A percentile compares a stretch with the other conserved stretches of the same genome.
These are phyloP conservation scores for Phialophora macrospora DNA, from an alignment of 2,329 filamentous ascomycete genomes.

Conservation along the genomic window DNA sequence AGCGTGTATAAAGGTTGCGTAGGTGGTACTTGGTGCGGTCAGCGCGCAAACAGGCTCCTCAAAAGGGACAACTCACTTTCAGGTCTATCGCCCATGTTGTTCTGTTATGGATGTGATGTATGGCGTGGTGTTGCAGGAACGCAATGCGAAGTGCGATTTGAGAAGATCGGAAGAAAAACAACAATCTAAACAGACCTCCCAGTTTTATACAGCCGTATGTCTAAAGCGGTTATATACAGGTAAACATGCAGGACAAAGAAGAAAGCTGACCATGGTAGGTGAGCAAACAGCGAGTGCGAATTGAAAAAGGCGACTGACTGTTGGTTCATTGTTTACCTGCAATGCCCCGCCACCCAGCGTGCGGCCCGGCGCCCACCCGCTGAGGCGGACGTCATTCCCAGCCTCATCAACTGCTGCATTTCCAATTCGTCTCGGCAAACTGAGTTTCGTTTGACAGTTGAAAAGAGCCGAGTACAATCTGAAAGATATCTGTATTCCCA, in stretches of 20 bases:
- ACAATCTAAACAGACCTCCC: neutral
- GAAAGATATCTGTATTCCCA: neutral
- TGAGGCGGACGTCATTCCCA: neutral
- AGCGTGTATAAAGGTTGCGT: conserved; percentile 16
- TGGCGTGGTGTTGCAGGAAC: neutral
- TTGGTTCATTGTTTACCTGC: neutral
- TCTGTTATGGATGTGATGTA: conserved; percentile 9
- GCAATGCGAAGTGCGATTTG: neutral
- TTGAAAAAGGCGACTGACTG: neutral
- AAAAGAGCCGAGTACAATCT: neutral
- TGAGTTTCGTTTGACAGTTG: neutral
- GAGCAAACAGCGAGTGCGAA: neutral
- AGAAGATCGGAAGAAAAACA: neutral
- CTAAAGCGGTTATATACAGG: conserved; percentile 11
- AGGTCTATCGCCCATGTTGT: conserved; percentile 6
- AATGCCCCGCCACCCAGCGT: neutral
- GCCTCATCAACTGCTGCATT: neutral
- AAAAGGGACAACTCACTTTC: neutral
- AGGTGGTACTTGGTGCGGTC: conserved; percentile 1
- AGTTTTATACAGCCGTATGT: neutral
- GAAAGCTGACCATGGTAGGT: neutral
- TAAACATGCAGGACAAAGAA: conserved; percentile 4
- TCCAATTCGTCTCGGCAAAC: neutral
- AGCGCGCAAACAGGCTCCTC: neutral
- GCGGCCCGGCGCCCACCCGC: neutral